Evolutionary conservation across 1,139 yeast genomes (phyloP).

Genomic region (Hyphopichia pseudoburtonii): DNA sequence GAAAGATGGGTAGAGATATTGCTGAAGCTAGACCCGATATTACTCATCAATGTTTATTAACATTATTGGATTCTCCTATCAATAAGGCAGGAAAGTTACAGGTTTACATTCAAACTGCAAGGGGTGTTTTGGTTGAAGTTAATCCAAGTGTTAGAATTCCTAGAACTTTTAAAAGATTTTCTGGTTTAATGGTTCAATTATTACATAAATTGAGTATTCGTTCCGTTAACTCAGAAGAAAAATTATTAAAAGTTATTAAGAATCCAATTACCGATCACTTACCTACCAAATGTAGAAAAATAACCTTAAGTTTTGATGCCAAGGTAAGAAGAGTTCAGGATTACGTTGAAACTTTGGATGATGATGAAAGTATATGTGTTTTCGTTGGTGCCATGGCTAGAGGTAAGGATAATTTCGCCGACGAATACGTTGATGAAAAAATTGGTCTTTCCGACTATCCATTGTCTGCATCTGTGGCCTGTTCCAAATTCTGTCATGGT

Average conservation of each 20-base stretch:
- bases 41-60: constrained; percentile 91
- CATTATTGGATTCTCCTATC: constrained; percentile 91
- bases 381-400: constrained; percentile 99
- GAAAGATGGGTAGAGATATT: constrained; percentile 95
- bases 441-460: constrained; percentile 95
- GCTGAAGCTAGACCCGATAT: constrained; percentile 98
- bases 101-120: constrained; percentile 93
- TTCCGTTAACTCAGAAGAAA: constrained; percentile 93
- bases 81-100: constrained; percentile 96
- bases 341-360: constrained; percentile 75
- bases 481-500: constrained; percentile 97
- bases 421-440: constrained; percentile 93
- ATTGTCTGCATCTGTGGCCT: constrained; percentile 94
- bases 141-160: constrained; percentile 97
- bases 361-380: constrained; percentile 92
- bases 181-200: constrained; percentile 96
- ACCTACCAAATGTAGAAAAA: constrained; percentile 92
- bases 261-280: constrained; percentile 96
- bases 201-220: constrained; percentile 89
- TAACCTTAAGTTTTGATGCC: constrained; percentile 93
- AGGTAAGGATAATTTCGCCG: constrained; percentile 96
- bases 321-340: constrained; percentile 86
- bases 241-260: constrained; percentile 87
- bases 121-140: constrained; percentile 92
- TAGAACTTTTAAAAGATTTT: constrained; percentile 94